Base-by-base conservation (phyloP, 2,329 filamentous ascomycete species). In the Neonectria ditissima region DNA sequence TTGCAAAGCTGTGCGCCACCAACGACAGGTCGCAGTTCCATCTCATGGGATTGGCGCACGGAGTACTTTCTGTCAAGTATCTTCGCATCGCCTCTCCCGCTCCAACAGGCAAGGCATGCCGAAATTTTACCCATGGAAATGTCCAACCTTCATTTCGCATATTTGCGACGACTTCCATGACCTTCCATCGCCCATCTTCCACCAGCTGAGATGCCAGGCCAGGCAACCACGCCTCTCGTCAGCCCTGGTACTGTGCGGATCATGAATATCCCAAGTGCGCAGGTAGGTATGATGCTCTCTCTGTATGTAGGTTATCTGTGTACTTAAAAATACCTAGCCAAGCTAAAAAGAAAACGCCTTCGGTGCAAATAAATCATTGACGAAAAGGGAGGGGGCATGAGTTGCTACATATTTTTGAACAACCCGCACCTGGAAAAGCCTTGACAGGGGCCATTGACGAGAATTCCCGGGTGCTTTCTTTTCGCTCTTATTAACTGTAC, bases 91-190 rank as follows among this genome's bases (percentile, higher is more conserved):
- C 44, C 48, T 62, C 59, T 59, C 54, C 44, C 48, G 57, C 59
- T 59, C 54, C 39, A 57, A 47, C 13, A 18, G 53, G 54, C 13
- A 57, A 45, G 30, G 30, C 53, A 57, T 50, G 53, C 22, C 47
- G 30, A 45, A 30, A 24, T 13, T 32, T 34, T 50, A 52, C 59
- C 59, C 59, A 48, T 58, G 60, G 54, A 20, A 22, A 48, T n/a
- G 55, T 48, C 13, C 22, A 43, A 34, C 50, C 34, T 39, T 63
- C 60, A 63, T 63, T 63, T 63, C 60, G 41, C 55, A 50, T 37
- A 26, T 45, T 45, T 5, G 20, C 20, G 48, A 43, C 47, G n/a
- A 20, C 26, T 50, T 48, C 43, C 32, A 44, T 44, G 53, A 28
- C 16, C 60, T 30, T 43, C 54, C 34, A 48, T 44, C 30, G 57